These are phyloP conservation scores for Lasiodiplodia gonubiensis DNA, from an alignment of 2,329 filamentous ascomycete species.

Conservation along the genomic window DNA sequence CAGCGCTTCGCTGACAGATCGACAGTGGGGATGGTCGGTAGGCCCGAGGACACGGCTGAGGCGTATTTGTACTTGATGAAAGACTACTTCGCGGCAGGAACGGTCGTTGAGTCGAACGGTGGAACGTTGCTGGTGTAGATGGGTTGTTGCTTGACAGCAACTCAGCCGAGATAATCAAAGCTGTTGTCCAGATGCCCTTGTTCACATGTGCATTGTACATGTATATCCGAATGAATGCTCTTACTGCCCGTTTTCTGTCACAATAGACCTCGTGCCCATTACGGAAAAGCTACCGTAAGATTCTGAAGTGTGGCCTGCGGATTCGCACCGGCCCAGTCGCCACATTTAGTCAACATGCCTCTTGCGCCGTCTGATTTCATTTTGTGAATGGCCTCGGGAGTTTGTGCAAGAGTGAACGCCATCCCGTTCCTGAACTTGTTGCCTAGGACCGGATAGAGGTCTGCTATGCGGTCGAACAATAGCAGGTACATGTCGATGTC, in stretches of 20 bases:
- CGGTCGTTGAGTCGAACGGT: conserved; percentile 51
- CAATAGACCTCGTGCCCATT: too few relatives aligned
- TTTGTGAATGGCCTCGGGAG: conserved; percentile 22
- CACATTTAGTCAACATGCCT: conserved; percentile 39
- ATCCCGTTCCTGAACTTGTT: conserved; percentile 40
- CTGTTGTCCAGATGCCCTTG: not conserved
- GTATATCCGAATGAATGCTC: not conserved
- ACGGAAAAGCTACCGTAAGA: not conserved
- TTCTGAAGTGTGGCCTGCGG: conserved; percentile 4
- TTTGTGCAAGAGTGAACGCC: conserved; percentile 32
- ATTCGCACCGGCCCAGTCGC: conserved; percentile 34
- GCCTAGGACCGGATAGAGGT: conserved; percentile 37
- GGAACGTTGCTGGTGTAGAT: conserved; percentile 33
- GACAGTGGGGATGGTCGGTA: conserved; percentile 38
- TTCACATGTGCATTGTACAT: not conserved
- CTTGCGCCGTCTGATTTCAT: conserved; percentile 36
- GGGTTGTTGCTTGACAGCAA: too few relatives aligned
- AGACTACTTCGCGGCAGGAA: conserved; percentile 54
- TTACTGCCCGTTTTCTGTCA: too few relatives aligned
- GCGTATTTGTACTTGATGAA: conserved; percentile 56
- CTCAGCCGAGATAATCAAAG: not conserved
- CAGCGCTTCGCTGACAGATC: conserved; percentile 38
- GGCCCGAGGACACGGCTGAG: conserved; percentile 47
- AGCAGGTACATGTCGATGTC: conserved; percentile 38
- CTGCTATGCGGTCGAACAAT: conserved; percentile 39